Evolutionary conservation across 345 rosid genomes (phyloP).

Genomic region (Crucihimalaya himalaica): DNA sequence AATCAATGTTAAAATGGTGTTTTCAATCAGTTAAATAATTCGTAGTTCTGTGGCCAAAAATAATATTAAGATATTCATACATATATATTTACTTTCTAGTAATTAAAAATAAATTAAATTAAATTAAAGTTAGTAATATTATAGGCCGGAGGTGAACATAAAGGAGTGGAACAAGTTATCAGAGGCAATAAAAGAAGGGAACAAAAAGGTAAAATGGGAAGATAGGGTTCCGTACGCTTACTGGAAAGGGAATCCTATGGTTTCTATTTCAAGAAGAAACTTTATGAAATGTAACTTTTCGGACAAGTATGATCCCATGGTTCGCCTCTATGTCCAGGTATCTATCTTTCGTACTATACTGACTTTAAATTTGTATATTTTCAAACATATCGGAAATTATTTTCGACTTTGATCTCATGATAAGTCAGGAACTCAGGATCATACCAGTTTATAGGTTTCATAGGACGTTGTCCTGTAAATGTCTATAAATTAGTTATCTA

Average conservation of each 20-base stretch:
- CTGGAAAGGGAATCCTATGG: conserved; percentile 66
- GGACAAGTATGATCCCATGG: conserved; percentile 42
- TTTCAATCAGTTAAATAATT: no score
- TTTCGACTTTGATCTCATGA: no score
- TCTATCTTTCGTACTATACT: background rate
- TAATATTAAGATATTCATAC: no score
- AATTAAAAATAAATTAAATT: background rate
- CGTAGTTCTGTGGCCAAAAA: no score
- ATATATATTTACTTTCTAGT: no score
- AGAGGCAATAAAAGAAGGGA: conserved; percentile 49
- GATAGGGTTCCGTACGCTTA: conserved; percentile 64
- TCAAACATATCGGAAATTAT: background rate
- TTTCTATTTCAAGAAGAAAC: conserved; percentile 43
- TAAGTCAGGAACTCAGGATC: no score
- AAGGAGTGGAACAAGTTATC: conserved; percentile 59
- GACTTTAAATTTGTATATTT: background rate
- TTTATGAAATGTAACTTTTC: conserved; percentile 58
- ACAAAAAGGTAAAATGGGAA: conserved; percentile 52
- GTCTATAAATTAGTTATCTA: background rate
- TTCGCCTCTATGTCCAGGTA: conserved; percentile 48
- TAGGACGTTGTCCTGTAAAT: background rate
- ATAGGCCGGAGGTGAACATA: conserved; percentile 64
- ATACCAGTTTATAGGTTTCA: no score
- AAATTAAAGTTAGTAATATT: background rate
- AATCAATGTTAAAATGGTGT: no score